phyloP scores from a whole-genome alignment of 371 early-diverging fungal genomes.

The Capniomyces stellatus region DNA sequence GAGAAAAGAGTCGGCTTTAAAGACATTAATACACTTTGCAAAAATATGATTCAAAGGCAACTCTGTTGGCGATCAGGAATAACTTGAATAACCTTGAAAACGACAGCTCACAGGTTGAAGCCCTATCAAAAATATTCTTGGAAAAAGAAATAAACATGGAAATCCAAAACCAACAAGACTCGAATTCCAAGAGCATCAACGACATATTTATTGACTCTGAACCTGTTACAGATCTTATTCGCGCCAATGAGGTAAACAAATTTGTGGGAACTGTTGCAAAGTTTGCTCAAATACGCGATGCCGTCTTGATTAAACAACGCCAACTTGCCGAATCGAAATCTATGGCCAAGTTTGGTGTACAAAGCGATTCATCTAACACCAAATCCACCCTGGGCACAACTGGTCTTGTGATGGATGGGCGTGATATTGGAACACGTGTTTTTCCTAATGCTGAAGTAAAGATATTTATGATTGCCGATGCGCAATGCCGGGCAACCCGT shows the following conservation, averaged over 20 bases:
- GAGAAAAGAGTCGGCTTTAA: no score
- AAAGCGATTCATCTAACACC: background rate
- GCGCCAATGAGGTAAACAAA: slow-evolving; percentile 40
- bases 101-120: background rate
- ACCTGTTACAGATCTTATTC: slow-evolving; percentile 48
- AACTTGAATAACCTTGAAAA: slow-evolving; percentile 2
- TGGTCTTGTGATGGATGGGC: slow-evolving; percentile 84
- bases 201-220: slow-evolving; percentile 31
- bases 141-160: background rate
- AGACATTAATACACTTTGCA: no score
- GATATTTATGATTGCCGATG: slow-evolving; percentile 63
- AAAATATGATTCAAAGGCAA: slow-evolving; percentile 29
- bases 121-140: background rate
- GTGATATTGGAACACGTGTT: slow-evolving; percentile 82
- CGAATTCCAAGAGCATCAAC: slow-evolving; percentile 16
- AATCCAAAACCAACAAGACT: slow-evolving; percentile 36
- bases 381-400: slow-evolving; percentile 4
- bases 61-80: slow-evolving; percentile 32
- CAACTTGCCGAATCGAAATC: slow-evolving; percentile 11
- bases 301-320: slow-evolving; percentile 43
- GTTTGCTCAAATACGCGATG: slow-evolving; percentile 37
- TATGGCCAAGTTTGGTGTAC: slow-evolving; percentile 11
- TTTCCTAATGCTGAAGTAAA: slow-evolving; percentile 82
- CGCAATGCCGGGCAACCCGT: slow-evolving; percentile 55
- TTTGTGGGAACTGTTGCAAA: slow-evolving; percentile 51